Conservation (phyloP, 768 basidiomycete genomes). For the Amanita thiersii region DNA sequence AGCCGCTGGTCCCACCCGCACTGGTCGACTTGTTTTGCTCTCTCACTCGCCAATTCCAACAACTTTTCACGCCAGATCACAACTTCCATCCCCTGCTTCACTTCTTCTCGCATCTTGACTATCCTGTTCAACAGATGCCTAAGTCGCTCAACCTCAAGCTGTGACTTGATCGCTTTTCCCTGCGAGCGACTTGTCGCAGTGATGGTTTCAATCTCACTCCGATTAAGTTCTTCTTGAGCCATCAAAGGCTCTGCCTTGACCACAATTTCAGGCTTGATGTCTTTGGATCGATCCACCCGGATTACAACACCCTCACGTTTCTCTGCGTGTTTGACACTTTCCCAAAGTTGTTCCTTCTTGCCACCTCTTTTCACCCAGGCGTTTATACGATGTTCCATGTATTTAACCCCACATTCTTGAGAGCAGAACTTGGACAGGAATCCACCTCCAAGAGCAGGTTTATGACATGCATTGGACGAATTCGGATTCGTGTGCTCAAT, state of each 20-base stretch:
- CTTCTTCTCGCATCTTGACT: slow-evolving; percentile 50
- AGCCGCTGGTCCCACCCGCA: slow-evolving; percentile 91
- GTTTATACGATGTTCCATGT: slow-evolving; percentile 58
- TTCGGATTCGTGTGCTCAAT: slow-evolving; percentile 53
- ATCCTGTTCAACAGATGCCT: slow-evolving; percentile 47
- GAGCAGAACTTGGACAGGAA: slow-evolving; percentile 86
- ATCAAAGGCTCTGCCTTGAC: no score
- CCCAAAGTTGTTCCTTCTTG: slow-evolving; percentile 61
- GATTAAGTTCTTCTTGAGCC: not conserved
- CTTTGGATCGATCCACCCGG: slow-evolving; percentile 22
- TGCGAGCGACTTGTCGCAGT: not conserved
- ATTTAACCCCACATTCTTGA: slow-evolving; percentile 75
- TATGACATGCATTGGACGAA: slow-evolving; percentile 66
- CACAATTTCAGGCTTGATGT: slow-evolving; percentile 25
- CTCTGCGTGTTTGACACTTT: slow-evolving; percentile 59
- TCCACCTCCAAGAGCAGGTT: slow-evolving; percentile 60
- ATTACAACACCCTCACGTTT: slow-evolving; percentile 67
- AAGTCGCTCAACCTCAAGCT: slow-evolving; percentile 50
- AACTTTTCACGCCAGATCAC: slow-evolving; percentile 65
- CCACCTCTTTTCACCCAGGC: slow-evolving; percentile 57
- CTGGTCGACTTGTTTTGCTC: slow-evolving; percentile 54
- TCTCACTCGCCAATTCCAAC: slow-evolving; percentile 56
- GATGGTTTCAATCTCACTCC: slow-evolving; percentile 5
- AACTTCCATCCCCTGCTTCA: slow-evolving; percentile 63
- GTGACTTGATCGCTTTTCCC: slow-evolving; percentile 34